Conservation (phyloP, 2,329 filamentous ascomycete species). For the Cryphonectria naterciae region DNA sequence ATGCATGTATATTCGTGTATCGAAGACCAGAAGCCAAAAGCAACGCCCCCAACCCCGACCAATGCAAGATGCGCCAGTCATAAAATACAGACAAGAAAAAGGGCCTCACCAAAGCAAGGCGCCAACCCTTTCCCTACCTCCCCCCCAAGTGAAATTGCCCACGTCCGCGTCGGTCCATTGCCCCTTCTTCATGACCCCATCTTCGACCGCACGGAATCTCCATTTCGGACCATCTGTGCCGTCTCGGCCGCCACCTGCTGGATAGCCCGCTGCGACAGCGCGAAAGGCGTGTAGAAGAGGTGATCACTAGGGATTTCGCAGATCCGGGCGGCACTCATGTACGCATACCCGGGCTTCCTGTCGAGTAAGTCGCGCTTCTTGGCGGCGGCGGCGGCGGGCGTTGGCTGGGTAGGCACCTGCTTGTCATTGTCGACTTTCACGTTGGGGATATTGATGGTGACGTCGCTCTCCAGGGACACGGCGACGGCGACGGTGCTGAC, state of each 20-base stretch:
- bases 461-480: constrained; percentile 30
- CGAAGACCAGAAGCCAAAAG: neutral
- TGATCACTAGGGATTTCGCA: constrained; percentile 52
- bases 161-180: neutral
- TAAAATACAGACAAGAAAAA: neutral
- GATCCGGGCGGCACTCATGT: constrained; percentile 29
- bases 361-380: neutral
- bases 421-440: constrained; percentile 28
- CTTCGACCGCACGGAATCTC: constrained; percentile 26
- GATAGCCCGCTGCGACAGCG: constrained; percentile 45
- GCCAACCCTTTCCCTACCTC: neutral
- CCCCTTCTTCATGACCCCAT: neutral
- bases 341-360: neutral
- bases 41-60: neutral
- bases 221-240: constrained; percentile 25
- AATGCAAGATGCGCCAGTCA: constrained; percentile 6
- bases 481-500: constrained; percentile 7
- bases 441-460: constrained; percentile 33
- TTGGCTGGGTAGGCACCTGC: constrained; percentile 29
- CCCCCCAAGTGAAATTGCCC: no score
- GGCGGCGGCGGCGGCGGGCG: neutral
- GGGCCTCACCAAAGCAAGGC: neutral
- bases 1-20: neutral
- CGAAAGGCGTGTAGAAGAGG: constrained; percentile 58
- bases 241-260: constrained; percentile 26